Evolutionary conservation across 768 basidiomycete species (phyloP), one percentile per base, ranked within the genome.

Genomic region (Hortiboletus campestris): DNA sequence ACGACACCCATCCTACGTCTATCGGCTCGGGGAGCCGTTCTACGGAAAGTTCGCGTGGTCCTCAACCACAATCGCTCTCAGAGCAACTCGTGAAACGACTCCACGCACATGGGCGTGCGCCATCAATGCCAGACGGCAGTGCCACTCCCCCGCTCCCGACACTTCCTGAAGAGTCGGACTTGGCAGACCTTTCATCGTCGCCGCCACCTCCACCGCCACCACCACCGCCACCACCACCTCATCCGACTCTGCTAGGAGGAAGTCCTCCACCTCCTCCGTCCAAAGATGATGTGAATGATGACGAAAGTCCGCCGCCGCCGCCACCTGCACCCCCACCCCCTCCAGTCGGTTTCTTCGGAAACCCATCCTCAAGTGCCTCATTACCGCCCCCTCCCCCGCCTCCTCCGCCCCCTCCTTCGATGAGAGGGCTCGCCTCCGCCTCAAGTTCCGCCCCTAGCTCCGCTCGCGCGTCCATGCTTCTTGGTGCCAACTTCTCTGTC

Each of bases 21-120:
- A 71, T 81, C 42, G 77, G 76, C 57, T 83, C 83, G 39, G 72
- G 74, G 31, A 66, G 64, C 14, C 79, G 75, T 28, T 62, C 72
- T 19, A 75, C 80, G 25, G 72, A 70, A 46, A 55, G 65, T 43
- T 73, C 71, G 22, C 65, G 66, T 52, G 55, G 50, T 20, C 62
- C 71, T 50, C 74, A 73, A 34, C 72, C 78, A 38, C 81, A 76
- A 20, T 76, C 82, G 2, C 76, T 87, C 47, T 78, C 83, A 25
- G 88, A 89, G 50, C 80, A 85, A 67, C 76, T 89, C 43, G 78
- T 75, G 41, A 80, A 81, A 63, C 85, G 83, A 58, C 69, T 89
- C 20, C 72, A 82, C 14, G 67, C 77, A 8, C 77, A 78, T 68
- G 81, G 80, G 22, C 74, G 79, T 54, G 66, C 69, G 12, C 66